phyloP scores from a whole-genome alignment of 148 eudicot species.

The Rhododendron kiyosumense region DNA sequence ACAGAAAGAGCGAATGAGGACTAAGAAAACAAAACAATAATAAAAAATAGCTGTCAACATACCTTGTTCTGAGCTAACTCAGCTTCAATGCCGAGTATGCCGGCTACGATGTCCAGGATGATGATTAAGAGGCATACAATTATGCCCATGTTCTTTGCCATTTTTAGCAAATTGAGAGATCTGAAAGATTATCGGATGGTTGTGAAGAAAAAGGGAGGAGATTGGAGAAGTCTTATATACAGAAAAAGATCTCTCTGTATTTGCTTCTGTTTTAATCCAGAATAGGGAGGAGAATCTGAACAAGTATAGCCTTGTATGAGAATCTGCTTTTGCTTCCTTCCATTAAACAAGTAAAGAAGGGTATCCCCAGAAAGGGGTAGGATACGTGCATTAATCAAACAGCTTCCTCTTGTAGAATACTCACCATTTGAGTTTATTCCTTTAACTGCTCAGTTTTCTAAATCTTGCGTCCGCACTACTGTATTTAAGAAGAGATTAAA shows the following conservation, averaged over 20 bases:
- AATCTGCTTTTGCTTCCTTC: slow-evolving; percentile 30
- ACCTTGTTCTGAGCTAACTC: slow-evolving; percentile 60
- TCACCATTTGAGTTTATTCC: neutral
- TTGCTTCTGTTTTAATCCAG: neutral
- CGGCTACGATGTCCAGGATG: slow-evolving; percentile 68
- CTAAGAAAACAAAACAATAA: neutral
- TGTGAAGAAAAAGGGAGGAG: neutral
- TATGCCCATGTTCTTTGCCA: slow-evolving; percentile 41
- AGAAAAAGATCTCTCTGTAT: neutral
- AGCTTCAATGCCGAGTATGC: slow-evolving; percentile 82
- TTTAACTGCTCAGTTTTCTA: neutral
- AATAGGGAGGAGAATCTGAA: slow-evolving; percentile 38
- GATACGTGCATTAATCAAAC: neutral
- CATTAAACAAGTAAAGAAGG: slow-evolving; percentile 63
- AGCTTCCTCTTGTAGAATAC: neutral
- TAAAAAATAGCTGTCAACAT: neutral
- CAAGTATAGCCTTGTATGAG: slow-evolving; percentile 32
- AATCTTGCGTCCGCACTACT: too few relatives aligned
- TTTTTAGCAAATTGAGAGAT: slow-evolving; percentile 13
- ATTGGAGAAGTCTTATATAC: neutral
- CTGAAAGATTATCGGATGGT: neutral
- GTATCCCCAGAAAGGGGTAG: slow-evolving; percentile 14
- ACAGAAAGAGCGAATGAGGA: neutral
- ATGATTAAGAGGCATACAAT: slow-evolving; percentile 61
- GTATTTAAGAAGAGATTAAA: neutral